Percentiles rank a stretch among this genome's conserved stretches.
Evolutionary conservation across 2,329 filamentous ascomycete genomes (phyloP).

Genomic region (Fusarium napiforme): DNA sequence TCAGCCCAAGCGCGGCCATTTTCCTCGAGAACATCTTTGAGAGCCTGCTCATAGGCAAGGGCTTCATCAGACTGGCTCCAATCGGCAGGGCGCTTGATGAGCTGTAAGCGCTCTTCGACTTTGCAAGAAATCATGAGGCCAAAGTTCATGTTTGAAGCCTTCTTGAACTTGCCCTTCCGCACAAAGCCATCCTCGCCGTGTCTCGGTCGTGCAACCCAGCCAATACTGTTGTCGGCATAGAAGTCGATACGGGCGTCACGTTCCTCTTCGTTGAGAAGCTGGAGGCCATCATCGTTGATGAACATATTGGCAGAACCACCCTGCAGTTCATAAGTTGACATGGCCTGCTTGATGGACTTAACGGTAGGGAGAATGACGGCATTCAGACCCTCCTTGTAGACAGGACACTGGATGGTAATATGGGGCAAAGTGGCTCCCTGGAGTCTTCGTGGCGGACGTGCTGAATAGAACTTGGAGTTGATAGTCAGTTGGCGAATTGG

Average conservation of each 20-base stretch:
- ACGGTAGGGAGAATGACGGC: conserved; percentile 82
- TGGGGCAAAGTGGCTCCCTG: conserved; percentile 70
- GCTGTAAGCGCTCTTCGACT: conserved; percentile 74
- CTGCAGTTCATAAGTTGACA: conserved; percentile 80
- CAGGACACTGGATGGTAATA: conserved; percentile 85
- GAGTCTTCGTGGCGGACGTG: conserved; percentile 72
- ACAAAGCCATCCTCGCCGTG: conserved; percentile 72
- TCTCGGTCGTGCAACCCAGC: conserved; percentile 74
- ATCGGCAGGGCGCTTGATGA: conserved; percentile 64
- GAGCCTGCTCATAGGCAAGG: conserved; percentile 70
- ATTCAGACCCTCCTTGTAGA: conserved; percentile 85
- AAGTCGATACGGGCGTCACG: conserved; percentile 73
- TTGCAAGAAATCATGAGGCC: conserved; percentile 74
- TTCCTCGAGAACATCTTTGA: conserved; percentile 74
- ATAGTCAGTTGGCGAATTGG: conserved; percentile 76
- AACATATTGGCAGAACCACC: conserved; percentile 83
- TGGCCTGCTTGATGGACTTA: conserved; percentile 80
- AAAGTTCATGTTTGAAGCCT: conserved; percentile 80
- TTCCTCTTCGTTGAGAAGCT: conserved; percentile 72
- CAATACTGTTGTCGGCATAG: conserved; percentile 75
- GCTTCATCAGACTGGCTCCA: conserved; percentile 79
- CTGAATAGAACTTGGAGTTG: conserved; percentile 88
- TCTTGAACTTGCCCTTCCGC: conserved; percentile 74
- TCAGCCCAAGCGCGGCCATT: conserved; percentile 81
- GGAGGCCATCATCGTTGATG: conserved; percentile 79